Base-by-base conservation (phyloP, 1,284 basidiomycete species). In the Trichosporon sp. region DNA sequence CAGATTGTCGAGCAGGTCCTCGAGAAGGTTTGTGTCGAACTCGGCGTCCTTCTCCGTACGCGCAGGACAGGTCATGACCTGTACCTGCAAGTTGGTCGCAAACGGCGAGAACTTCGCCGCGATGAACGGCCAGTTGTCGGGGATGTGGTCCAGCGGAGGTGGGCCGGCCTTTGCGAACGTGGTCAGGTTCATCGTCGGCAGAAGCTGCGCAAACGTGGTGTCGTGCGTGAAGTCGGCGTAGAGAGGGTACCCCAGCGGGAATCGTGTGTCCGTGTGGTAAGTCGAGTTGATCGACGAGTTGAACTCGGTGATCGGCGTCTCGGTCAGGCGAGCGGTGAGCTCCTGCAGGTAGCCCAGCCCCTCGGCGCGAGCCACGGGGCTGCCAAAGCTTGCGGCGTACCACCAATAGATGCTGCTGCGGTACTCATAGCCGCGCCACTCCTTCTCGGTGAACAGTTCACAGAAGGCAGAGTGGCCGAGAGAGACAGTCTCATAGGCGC, bases 91-190 rank as follows among this genome's bases (percentile, higher is more conserved):
- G 77, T 85, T 85, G 62, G 83, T 83, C 0, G 85, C 88, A 76
- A 91, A 90, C 0, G 89, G 82, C 63, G 75, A 76, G 68, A 81
- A 77, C 80, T 82, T 80, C 27, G 81, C 81, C 0, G 81, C 73
- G 23, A 79, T 73, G 70, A 82, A 83, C 0, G 80, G 78, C 72
- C 86, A 86, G 67, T 87, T 79, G 56, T 84, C 80, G 0, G 88
- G 88, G 34, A 93, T 92, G 77, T 90, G 90, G 68, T 89, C 88
- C 9, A 87, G 86, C 0, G 92, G 91, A 1, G 92, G 85, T 0
- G 90, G 88, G 0, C 91, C 92, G 34, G 82, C 80, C 25, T 85
- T 84, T 7, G 91, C 88, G 67, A 94, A 90, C 21, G 84, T 87
- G 4, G 91, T 88, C 68, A 91, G 86, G 79, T 90, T 89, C 78